Conservation (phyloP, 2,329 filamentous ascomycete species). For the Ceratocystis albifundus region DNA sequence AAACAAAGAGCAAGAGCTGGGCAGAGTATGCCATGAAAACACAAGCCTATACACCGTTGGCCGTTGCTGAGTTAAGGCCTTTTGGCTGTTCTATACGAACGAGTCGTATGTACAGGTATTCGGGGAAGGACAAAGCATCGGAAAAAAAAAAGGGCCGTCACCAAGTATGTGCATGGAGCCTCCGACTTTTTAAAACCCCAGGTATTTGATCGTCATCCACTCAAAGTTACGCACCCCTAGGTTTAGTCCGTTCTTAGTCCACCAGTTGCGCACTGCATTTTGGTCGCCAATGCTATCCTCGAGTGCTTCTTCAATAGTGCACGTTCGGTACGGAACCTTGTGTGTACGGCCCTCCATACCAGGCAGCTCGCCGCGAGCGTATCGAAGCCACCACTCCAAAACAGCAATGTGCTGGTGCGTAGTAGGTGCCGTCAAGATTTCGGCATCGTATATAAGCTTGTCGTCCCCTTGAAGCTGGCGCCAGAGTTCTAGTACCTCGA, state of each 20-base stretch:
- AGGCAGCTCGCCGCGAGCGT: constrained; percentile 44
- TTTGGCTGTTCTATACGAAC: background rate
- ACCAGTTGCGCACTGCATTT: constrained; percentile 68
- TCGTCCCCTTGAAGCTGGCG: constrained; percentile 53
- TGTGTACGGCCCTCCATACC: constrained; percentile 47
- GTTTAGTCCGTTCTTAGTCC: constrained; percentile 74
- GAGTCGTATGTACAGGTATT: background rate
- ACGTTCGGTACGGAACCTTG: constrained; percentile 83
- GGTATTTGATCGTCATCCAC: constrained; percentile 73
- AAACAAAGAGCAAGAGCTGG: background rate
- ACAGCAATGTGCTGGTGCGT: constrained; percentile 75
- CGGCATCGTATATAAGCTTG: constrained; percentile 63
- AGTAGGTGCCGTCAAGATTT: constrained; percentile 76
- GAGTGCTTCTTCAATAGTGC: constrained; percentile 87
- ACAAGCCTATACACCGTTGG: background rate
- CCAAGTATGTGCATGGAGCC: background rate
- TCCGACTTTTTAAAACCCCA: constrained; percentile 34
- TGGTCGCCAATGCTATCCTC: constrained; percentile 74
- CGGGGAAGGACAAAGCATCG: background rate
- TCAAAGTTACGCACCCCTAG: constrained; percentile 72
- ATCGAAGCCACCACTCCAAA: constrained; percentile 83
- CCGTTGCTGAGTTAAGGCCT: background rate
- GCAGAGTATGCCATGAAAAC: background rate
- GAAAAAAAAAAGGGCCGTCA: background rate
- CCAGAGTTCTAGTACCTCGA: constrained; percentile 75